phyloP scores from a whole-genome alignment of 345 rosid species.

The Lenwebbia sp. region DNA sequence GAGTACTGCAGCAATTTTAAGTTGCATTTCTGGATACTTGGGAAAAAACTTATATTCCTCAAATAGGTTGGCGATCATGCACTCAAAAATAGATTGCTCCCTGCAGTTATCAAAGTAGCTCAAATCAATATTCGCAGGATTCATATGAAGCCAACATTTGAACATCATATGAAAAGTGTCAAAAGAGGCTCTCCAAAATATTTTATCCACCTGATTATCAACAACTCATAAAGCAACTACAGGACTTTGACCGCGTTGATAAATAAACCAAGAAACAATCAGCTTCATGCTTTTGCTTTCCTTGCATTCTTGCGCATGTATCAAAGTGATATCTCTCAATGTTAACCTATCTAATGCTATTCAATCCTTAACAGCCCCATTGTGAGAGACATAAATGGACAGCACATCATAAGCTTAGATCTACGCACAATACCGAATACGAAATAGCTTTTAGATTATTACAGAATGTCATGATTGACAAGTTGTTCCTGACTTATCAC shows the following conservation, averaged over 20 bases:
- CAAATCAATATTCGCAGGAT: neutral
- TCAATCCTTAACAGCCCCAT: neutral
- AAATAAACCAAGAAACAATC: neutral
- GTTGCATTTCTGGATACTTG: slow-evolving; percentile 94
- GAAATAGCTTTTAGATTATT: neutral
- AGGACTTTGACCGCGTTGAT: neutral
- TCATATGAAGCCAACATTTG: neutral
- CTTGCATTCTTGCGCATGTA: neutral
- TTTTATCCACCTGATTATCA: neutral
- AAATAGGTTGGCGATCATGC: slow-evolving; percentile 92
- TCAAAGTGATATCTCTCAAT: neutral
- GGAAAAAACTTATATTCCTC: slow-evolving; percentile 96
- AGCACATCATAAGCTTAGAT: neutral
- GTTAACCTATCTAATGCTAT: neutral
- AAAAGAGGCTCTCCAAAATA: neutral
- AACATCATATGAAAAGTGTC: neutral
- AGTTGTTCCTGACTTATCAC: neutral
- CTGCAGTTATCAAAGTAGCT: slow-evolving; percentile 24
- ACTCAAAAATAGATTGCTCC: slow-evolving; percentile 82
- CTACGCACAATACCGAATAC: neutral
- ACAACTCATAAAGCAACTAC: neutral
- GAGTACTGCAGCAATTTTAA: slow-evolving; percentile 82
- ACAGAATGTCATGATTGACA: neutral
- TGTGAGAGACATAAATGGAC: neutral
- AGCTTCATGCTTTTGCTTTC: neutral